Evolutionary conservation across 2,329 filamentous ascomycete species (phyloP).

Genomic region (Elsinoe ampelina): DNA sequence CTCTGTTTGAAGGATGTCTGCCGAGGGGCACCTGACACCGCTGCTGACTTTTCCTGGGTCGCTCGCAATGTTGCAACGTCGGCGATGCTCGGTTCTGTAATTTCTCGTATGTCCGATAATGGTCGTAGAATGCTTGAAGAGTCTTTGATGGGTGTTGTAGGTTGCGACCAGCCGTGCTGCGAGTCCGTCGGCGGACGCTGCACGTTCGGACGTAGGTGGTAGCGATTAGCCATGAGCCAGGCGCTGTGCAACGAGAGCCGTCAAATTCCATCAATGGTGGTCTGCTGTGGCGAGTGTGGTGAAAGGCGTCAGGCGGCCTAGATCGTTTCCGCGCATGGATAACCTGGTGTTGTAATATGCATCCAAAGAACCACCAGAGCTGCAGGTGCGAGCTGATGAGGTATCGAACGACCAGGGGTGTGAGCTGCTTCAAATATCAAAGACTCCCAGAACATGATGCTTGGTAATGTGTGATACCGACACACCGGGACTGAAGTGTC

Average conservation of each 20-base stretch:
- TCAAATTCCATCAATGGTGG: constrained; percentile 6
- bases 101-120: constrained; percentile 42
- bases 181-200: background rate
- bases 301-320: background rate
- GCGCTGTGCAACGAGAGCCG: background rate
- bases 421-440: constrained; percentile 4
- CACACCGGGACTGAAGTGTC: background rate
- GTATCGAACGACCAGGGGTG: background rate
- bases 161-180: constrained; percentile 5
- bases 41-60: constrained; percentile 10
- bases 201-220: background rate
- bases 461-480: background rate
- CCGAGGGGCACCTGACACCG: constrained; percentile 20
- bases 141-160: constrained; percentile 12
- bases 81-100: constrained; percentile 40
- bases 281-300: background rate
- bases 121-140: constrained; percentile 31
- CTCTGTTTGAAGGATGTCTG: constrained; percentile 21
- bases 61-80: constrained; percentile 21
- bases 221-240: constrained; percentile 12
- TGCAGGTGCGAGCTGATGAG: background rate
- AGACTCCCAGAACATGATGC: constrained; percentile 4
- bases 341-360: background rate
- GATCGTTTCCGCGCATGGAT: background rate
- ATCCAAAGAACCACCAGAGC: background rate